phyloP scores from a whole-genome alignment of 139 green algal species.

The Nannochloris sp. region DNA sequence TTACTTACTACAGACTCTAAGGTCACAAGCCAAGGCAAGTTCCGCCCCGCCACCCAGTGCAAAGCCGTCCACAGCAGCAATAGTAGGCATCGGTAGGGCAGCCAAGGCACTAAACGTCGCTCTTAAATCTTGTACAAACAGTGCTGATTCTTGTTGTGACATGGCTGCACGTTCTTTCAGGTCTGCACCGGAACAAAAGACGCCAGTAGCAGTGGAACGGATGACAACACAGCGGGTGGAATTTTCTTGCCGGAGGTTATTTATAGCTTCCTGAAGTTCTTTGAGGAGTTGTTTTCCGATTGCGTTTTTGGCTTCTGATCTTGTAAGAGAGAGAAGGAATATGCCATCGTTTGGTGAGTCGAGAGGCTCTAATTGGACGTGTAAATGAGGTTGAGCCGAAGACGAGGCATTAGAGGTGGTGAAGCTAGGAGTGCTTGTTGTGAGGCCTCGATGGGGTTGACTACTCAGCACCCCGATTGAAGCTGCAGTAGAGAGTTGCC shows the following conservation, averaged over 20 bases:
- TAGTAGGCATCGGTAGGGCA: conserved; percentile 36
- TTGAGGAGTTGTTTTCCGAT: conserved; percentile 59
- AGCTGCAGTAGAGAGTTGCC: no score
- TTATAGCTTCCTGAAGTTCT: conserved; percentile 54
- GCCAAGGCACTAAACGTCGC: conserved; percentile 51
- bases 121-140: conserved; percentile 63
- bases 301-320: conserved; percentile 60
- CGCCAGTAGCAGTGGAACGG: conserved; percentile 42
- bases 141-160: conserved; percentile 52
- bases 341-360: conserved; percentile 47
- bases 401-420: no score
- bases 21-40: conserved; percentile 76
- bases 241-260: conserved; percentile 48
- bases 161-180: conserved; percentile 65
- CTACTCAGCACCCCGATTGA: no score
- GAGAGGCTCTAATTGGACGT: conserved; percentile 53
- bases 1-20: conserved; percentile 43
- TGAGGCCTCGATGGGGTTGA: no score
- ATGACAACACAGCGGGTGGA: conserved; percentile 65
- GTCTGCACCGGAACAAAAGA: conserved; percentile 68
- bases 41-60: conserved; percentile 76
- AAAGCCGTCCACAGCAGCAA: conserved; percentile 28
- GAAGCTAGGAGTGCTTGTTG: no score
- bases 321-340: conserved; percentile 49
- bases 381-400: conserved; percentile 9